phyloP scores from a whole-genome alignment of 2,329 filamentous ascomycete genomes.

The Tolypocladium paradoxum region DNA sequence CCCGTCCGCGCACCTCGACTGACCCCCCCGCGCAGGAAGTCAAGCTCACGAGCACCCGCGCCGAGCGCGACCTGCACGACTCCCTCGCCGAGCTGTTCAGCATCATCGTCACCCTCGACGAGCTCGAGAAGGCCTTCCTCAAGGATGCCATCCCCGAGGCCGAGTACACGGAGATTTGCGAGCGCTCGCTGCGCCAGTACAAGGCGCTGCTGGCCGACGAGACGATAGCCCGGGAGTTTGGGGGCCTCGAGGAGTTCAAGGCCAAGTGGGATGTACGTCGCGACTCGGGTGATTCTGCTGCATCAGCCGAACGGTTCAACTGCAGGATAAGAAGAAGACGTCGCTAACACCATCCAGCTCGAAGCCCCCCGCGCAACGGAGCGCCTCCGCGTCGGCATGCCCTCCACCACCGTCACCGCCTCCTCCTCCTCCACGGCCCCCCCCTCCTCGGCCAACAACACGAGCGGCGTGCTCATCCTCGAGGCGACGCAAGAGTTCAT shows the following conservation, averaged over 20 bases:
- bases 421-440: slow-evolving; percentile 34
- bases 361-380: slow-evolving; percentile 92
- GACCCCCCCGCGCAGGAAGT: slow-evolving; percentile 57
- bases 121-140: slow-evolving; percentile 90
- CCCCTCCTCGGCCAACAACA: slow-evolving; percentile 35
- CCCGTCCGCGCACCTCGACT: slow-evolving; percentile 5
- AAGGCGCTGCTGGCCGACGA: slow-evolving; percentile 89
- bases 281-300: background rate
- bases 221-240: slow-evolving; percentile 78
- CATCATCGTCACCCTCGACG: slow-evolving; percentile 91
- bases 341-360: slow-evolving; percentile 44
- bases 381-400: slow-evolving; percentile 82
- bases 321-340: background rate
- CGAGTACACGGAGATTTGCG: slow-evolving; percentile 95
- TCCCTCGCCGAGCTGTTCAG: slow-evolving; percentile 96
- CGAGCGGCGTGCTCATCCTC: slow-evolving; percentile 60
- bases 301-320: background rate
- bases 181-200: slow-evolving; percentile 89
- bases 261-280: slow-evolving; percentile 73
- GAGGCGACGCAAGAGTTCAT: slow-evolving; percentile 97
- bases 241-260: slow-evolving; percentile 84
- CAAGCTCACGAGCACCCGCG: slow-evolving; percentile 75
- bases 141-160: slow-evolving; percentile 87
- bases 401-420: slow-evolving; percentile 63
- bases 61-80: slow-evolving; percentile 87